Conservation (phyloP, 2,329 filamentous ascomycete species). For the Atkinsonella hypoxylon region DNA sequence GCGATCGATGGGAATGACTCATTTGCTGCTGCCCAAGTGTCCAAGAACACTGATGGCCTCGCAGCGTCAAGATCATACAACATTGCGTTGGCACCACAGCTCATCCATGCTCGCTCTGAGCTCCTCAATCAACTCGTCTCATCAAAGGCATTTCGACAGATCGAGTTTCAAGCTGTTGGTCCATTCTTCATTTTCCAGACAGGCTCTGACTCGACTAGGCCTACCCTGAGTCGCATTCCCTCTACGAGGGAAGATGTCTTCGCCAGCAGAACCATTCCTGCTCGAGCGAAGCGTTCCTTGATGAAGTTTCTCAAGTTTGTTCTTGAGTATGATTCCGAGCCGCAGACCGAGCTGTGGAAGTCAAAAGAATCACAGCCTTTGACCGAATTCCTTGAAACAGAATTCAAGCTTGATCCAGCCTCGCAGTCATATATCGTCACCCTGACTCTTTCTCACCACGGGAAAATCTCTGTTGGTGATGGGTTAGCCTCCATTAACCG, state of each 20-base stretch:
- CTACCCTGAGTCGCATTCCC: conserved; percentile 58
- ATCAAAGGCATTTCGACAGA: conserved; percentile 74
- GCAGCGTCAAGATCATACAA: conserved; percentile 64
- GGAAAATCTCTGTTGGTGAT: conserved; percentile 47
- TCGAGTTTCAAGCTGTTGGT: conserved; percentile 88
- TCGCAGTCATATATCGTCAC: conserved; percentile 52
- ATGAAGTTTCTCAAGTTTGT: conserved; percentile 95
- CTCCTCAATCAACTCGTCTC: conserved; percentile 75
- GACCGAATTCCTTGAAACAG: conserved; percentile 42
- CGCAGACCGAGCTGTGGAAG: conserved; percentile 46
- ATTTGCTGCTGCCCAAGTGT: conserved; percentile 21
- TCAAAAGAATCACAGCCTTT: conserved; percentile 42
- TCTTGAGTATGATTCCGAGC: conserved; percentile 51
- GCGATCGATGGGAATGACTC: conserved; percentile 12
- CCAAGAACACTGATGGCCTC: conserved; percentile 29
- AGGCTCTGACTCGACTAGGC: conserved; percentile 15
- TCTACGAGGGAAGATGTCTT: conserved; percentile 90
- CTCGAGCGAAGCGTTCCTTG: conserved; percentile 69
- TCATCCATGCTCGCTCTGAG: conserved; percentile 73
- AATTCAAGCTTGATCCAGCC: conserved; percentile 56
- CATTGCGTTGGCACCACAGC: conserved; percentile 70
- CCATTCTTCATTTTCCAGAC: conserved; percentile 72
- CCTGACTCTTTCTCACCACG: conserved; percentile 61
- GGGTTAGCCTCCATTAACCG: conserved; percentile 64
- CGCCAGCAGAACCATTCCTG: conserved; percentile 59